Percentiles rank a stretch among this genome's conserved stretches.
Evolutionary conservation across 192 early-diverging fungal species (phyloP).

Genomic region (Diversispora epigaea): DNA sequence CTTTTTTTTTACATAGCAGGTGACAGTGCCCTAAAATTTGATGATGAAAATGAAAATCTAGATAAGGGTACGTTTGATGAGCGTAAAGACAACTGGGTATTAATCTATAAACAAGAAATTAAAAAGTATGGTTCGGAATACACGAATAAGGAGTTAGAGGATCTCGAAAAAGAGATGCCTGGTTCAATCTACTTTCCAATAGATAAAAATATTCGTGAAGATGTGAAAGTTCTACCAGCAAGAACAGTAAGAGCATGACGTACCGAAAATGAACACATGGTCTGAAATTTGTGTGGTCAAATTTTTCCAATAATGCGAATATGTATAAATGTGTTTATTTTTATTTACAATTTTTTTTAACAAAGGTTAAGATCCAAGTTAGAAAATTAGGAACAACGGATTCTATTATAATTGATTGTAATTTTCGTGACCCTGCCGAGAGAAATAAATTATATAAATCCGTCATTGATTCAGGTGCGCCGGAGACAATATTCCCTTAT

Average conservation of each 20-base stretch:
- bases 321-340: too few relatives aligned
- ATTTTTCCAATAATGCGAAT: not conserved
- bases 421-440: too few relatives aligned
- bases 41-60: not conserved
- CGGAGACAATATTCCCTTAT: too few relatives aligned
- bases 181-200: not conserved
- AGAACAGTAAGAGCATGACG: not conserved
- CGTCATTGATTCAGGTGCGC: too few relatives aligned
- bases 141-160: not conserved
- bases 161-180: not conserved
- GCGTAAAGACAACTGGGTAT: slow-evolving; percentile 8
- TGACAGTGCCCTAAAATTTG: not conserved
- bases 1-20: not conserved
- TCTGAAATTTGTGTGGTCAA: too few relatives aligned
- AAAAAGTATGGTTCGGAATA: slow-evolving; percentile 6
- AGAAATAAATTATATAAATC: too few relatives aligned
- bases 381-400: too few relatives aligned
- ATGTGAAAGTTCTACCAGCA: not conserved
- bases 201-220: not conserved
- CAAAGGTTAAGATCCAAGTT: too few relatives aligned
- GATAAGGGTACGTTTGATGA: slow-evolving; percentile 8
- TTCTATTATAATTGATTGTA: too few relatives aligned
- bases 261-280: not conserved
- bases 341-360: too few relatives aligned
- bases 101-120: not conserved